These are phyloP conservation scores for Thoreauomyces humboldtii DNA, from an alignment of 192 early-diverging fungal genomes.

Conservation along the genomic window DNA sequence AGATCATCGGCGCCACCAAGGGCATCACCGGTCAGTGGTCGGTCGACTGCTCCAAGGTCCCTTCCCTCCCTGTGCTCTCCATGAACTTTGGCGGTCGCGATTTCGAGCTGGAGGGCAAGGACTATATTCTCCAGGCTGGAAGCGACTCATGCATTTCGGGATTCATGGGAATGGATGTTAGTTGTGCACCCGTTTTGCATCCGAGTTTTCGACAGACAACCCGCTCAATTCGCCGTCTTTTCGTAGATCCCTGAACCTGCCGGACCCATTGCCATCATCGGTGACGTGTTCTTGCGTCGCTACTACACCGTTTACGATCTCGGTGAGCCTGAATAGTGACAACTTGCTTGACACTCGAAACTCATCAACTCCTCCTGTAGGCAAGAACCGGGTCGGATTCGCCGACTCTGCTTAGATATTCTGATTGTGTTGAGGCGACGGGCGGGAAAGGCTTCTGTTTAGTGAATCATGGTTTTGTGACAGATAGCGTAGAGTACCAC, in stretches of 20 bases:
- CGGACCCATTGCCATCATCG: conserved; percentile 56
- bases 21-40: conserved; percentile 86
- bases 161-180: conserved; percentile 88
- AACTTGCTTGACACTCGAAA: not conserved
- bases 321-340: not conserved
- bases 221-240: not conserved
- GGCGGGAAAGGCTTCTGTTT: too few relatives aligned
- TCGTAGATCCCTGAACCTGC: conserved; percentile 40
- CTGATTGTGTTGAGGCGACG: too few relatives aligned
- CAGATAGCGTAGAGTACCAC: too few relatives aligned
- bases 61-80: conserved; percentile 71
- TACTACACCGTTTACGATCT: conserved; percentile 55
- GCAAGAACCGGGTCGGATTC: conserved; percentile 72
- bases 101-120: conserved; percentile 62
- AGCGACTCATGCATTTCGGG: conserved; percentile 50
- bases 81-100: conserved; percentile 74
- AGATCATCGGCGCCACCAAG: conserved; percentile 91
- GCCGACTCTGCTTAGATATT: conserved; percentile 40
- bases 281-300: conserved; percentile 57
- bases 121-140: conserved; percentile 56
- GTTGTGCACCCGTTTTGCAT: conserved; percentile 5
- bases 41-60: conserved; percentile 73
- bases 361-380: too few relatives aligned
- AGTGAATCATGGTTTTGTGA: too few relatives aligned
- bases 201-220: not conserved